Conservation (phyloP, 1,284 basidiomycete species). For the Mycena sp. region DNA sequence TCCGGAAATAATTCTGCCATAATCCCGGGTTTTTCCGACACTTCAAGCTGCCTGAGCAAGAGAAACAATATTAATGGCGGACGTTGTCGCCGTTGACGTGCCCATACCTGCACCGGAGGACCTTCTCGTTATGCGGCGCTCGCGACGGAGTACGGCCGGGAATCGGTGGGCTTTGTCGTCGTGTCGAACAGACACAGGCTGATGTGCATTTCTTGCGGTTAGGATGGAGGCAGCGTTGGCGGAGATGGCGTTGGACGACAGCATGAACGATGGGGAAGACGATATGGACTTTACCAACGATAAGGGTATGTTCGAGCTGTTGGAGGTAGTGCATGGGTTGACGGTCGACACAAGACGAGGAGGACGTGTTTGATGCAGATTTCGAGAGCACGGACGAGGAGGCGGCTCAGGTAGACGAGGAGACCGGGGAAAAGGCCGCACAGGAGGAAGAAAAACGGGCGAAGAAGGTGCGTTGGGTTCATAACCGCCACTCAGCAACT, state of each 20-base stretch:
- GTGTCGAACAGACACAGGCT: not conserved
- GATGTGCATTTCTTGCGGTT: conserved; percentile 23
- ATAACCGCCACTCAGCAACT: conserved; percentile 1
- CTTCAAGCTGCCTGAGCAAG: too few relatives aligned
- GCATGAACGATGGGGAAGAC: conserved; percentile 68
- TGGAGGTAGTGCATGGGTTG: too few relatives aligned
- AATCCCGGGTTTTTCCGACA: too few relatives aligned
- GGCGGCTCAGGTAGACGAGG: conserved; percentile 64
- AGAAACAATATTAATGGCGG: too few relatives aligned
- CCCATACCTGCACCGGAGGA: conserved; percentile 46
- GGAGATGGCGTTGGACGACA: conserved; percentile 69
- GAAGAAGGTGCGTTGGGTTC: conserved; percentile 56
- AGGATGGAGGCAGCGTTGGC: conserved; percentile 82
- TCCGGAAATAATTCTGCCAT: too few relatives aligned
- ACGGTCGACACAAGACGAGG: conserved; percentile 72
- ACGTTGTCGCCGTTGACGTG: too few relatives aligned
- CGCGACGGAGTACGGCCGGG: conserved; percentile 76
- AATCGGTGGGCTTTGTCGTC: conserved; percentile 59
- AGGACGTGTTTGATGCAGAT: conserved; percentile 82
- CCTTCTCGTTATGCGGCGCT: conserved; percentile 64
- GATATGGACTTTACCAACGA: conserved; percentile 75
- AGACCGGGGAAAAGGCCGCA: conserved; percentile 64
- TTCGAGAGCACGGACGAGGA: conserved; percentile 86
- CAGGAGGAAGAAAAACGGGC: conserved; percentile 68
- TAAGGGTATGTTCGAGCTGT: conserved; percentile 67